Base-by-base conservation (phyloP, 164 flowering plant genomes). In the Platanus orientalis region DNA sequence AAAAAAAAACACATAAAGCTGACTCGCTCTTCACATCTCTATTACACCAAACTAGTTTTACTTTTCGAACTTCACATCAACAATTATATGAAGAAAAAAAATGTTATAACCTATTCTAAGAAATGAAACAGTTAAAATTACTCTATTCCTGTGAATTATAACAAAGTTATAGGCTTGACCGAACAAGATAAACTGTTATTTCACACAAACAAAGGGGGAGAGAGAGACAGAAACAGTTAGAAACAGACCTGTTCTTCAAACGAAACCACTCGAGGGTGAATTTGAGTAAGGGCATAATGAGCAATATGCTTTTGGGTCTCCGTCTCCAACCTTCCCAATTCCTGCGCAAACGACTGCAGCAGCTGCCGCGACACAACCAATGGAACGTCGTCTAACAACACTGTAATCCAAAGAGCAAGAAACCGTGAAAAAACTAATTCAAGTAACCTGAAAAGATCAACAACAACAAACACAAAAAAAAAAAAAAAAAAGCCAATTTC, bases 301-400 rank as follows among this genome's bases (percentile, higher is more conserved):
- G 96, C 91, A 62, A 91, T 84, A 74, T 89, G 93, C 83, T 89
- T 94, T 68, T 89, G 99, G 24, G 78, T 29, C 62, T 91, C 99
- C 11, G 95, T 73, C 64, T 78, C 79, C 72, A 91, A 66, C 61
- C 74, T 80, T 62, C 93, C 97, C 56, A 94, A 39, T 34, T 94
- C 99, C 47, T 86, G 90, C 2, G 97, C 96, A 54, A 89, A 87
- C 7, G 79, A 78, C 77, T 91, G 97, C 62, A 94, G 61, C 21
- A 94, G 82, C 81, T 91, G 99, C 64, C 97, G 73, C 62, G 99
- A 94, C n/a, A 94, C 99, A 47, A 91, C 97, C 71, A 94, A 69
- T 12, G 97, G 92, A 50, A 88, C 96, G 50, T 86, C 96, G 53
- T 91, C 96, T 25, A 97, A 94, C 13, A 94, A 73, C 78, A 87